These are phyloP conservation scores for Erythrobasidium hasegawianum DNA, from an alignment of 1,284 basidiomycete species.

Conservation along the genomic window DNA sequence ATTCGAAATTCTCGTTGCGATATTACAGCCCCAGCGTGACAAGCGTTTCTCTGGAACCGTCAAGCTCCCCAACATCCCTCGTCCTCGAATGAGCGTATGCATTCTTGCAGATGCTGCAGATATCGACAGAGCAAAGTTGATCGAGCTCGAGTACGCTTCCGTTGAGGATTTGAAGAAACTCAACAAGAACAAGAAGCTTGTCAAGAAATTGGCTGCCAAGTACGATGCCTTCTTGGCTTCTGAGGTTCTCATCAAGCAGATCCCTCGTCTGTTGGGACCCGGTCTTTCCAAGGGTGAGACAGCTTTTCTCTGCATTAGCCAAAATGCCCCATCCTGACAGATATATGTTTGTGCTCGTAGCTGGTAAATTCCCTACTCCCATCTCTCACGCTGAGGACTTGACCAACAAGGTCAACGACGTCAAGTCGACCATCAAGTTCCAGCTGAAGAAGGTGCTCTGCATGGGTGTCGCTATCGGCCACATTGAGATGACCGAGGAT, in stretches of 20 bases:
- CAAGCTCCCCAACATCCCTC: conserved; percentile 91
- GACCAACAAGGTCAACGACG: conserved; percentile 85
- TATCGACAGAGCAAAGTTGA: conserved; percentile 97
- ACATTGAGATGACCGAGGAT: conserved; percentile 96
- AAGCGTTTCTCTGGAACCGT: conserved; percentile 97
- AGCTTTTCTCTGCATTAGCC: too few species aligned
- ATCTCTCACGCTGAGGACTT: conserved; percentile 92
- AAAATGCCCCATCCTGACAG: too few species aligned
- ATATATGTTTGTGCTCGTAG: too few species aligned
- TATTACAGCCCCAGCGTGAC: conserved; percentile 81
- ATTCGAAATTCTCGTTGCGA: too few species aligned
- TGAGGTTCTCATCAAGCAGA: conserved; percentile 98
- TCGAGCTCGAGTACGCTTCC: conserved; percentile 93
- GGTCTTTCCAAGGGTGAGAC: conserved; percentile 81
- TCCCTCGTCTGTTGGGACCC: conserved; percentile 97
- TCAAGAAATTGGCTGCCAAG: conserved; percentile 98
- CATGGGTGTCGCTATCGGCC: conserved; percentile 96
- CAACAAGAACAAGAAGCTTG: conserved; percentile 99
- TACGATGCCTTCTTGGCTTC: conserved; percentile 99
- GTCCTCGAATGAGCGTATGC: conserved; percentile 98
- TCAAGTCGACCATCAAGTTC: conserved; percentile 91
- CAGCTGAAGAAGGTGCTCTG: conserved; percentile 99
- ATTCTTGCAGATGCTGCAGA: conserved; percentile 99
- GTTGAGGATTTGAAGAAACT: conserved; percentile 99
- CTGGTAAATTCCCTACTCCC: conserved; percentile 98